Evolutionary conservation across 78 protist species (phyloP).

Genomic region (Isochrysis galbana): DNA sequence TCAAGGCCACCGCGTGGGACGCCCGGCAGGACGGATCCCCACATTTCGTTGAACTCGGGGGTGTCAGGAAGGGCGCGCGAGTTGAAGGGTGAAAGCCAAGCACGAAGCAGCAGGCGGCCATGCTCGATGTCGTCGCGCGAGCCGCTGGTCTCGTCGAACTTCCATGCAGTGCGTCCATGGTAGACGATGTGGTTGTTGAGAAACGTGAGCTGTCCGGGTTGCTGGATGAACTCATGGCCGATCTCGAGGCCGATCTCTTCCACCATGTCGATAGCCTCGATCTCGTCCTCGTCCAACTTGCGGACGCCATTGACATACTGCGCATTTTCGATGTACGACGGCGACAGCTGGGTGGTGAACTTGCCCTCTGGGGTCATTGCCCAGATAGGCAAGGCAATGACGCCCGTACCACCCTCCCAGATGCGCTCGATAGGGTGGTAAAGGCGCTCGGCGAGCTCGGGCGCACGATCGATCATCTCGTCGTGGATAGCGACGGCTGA

Average conservation of each 20-base stretch:
- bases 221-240: background rate
- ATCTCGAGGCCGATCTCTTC: slow-evolving; percentile 6
- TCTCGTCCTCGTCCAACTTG: background rate
- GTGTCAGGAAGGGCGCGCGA: background rate
- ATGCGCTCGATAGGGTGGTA: background rate
- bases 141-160: background rate
- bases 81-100: too few species aligned
- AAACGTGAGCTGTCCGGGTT: background rate
- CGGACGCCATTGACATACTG: background rate
- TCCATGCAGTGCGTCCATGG: background rate
- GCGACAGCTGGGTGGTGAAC: background rate
- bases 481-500: too few species aligned
- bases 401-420: background rate
- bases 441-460: background rate
- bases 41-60: background rate
- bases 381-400: background rate
- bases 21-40: background rate
- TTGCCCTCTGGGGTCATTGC: background rate
- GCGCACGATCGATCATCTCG: too few species aligned
- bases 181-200: background rate
- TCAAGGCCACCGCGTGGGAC: background rate
- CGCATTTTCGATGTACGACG: slow-evolving; percentile 16
- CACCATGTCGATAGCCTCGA: background rate
- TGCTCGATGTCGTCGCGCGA: too few species aligned
- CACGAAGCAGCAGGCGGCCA: too few species aligned